Evolutionary conservation across 306 rosid genomes (phyloP), one percentile per base, ranked within the genome.

Genomic region (Lathyrus tuberosus): DNA sequence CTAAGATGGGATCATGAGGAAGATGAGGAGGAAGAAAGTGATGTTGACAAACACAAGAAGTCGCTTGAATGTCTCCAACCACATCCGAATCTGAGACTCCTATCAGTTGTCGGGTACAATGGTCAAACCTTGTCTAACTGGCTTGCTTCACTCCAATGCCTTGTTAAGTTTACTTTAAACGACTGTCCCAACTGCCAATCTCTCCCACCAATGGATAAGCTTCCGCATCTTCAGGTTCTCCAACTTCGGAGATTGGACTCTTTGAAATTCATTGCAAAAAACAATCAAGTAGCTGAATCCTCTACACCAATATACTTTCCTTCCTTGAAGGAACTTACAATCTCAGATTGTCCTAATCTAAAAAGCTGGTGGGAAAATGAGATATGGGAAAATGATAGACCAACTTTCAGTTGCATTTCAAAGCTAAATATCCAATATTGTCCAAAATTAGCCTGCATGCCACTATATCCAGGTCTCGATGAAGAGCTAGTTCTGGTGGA

Each of bases 401-500:
- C 63, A 5, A 53, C 14, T 16, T 61, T 69, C 42, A 20, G 8
- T 9, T 52, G 8, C 37, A 53, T 76, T 15, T 69, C 75, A 1
- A 26, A 4, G 2, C 42, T 70, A 49, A 5, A 17, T 1, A 18
- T 80, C 12, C 6, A 12, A 9, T 5, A 7, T 41, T 75, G 84
- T 5, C 84, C 71, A 13, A 6, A 16, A 5, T 17, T 80, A 43
- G 9, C 26, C 17, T 48, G 60, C 57, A 57, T 75, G 67, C 84
- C 80, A 0, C 59, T 57, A 2, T 75, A 22, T 48, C 77, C 77
- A 5, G 0, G 10, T 11, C 65, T 75, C 1, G 37, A 69, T 12
- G 13, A 57, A 14, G 0, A 1, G 1, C 16, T 52, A 3, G 0
- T 0, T 11, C 11, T 64, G 47, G 65, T 0, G 3, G 15, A 7